These are phyloP conservation scores for Annona cherimola DNA, from an alignment of 164 flowering plant species.

Conservation along the genomic window DNA sequence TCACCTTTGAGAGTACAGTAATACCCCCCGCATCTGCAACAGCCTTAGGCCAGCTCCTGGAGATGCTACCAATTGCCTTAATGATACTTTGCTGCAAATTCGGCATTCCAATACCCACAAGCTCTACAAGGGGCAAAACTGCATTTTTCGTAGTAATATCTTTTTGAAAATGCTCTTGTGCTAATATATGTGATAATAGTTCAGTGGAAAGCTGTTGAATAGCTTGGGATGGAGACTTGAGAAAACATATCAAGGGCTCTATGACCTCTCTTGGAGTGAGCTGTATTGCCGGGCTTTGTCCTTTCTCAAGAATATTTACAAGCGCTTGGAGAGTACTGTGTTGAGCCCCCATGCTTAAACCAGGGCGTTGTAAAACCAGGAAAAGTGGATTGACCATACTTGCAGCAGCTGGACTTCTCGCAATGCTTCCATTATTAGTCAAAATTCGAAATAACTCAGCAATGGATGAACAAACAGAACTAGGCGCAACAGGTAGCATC, in stretches of 20 bases:
- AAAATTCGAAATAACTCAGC: conserved; percentile 76
- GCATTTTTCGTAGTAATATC: conserved; percentile 79
- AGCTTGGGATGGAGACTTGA: conserved; percentile 81
- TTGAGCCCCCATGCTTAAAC: conserved; percentile 72
- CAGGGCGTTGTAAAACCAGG: conserved; percentile 54
- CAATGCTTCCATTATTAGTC: conserved; percentile 71
- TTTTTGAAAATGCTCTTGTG: conserved; percentile 77
- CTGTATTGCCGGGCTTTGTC: conserved; percentile 63
- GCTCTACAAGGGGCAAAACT: conserved; percentile 79
- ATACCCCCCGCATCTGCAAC: conserved; percentile 89
- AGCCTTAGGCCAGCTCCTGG: conserved; percentile 80
- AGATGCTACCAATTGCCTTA: conserved; percentile 67
- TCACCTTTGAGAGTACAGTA: conserved; percentile 71
- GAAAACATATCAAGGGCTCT: conserved; percentile 64
- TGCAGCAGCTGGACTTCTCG: conserved; percentile 63
- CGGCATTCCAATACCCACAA: conserved; percentile 77
- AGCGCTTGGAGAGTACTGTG: conserved; percentile 89
- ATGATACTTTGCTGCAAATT: conserved; percentile 75
- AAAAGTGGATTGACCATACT: conserved; percentile 81
- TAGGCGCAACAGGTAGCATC: conserved; percentile 55
- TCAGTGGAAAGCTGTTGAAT: conserved; percentile 88
- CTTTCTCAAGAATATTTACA: conserved; percentile 80
- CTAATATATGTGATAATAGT: conserved; percentile 69
- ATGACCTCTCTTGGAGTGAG: conserved; percentile 74
- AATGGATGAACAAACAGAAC: conserved; percentile 57